Evolutionary conservation across 345 rosid genomes (phyloP), one percentile per base, ranked within the genome.

Genomic region (Linum lewisii): DNA sequence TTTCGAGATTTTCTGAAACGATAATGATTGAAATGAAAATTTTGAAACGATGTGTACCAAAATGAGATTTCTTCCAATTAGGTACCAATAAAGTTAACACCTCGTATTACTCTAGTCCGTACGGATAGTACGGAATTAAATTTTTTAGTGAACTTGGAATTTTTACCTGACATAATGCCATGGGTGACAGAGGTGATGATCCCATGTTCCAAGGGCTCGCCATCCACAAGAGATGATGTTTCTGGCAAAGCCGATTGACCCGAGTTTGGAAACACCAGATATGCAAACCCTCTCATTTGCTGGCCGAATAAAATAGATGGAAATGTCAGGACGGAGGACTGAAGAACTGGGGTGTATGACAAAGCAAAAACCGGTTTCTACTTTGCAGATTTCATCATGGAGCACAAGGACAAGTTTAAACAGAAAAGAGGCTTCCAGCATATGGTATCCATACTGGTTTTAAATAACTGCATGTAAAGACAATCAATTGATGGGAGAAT

Each of bases 241-340:
- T 77, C 67, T 0, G 82, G 86, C 22, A 88, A 85, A 49, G 77
- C 82, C 1, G 94, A 84, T 58, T 61, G 79, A 54, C 72, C 63
- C 13, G 91, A 66, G 75, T 86, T 92, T 37, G 94, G 95, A 60
- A 92, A 92, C 65, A 83, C 95, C 69, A 92, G 71, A 77, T 82
- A 83, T 51, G 85, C 84, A 19, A 84, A 82, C 54, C 90, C 88
- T 77, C 72, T 81, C 94, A 86, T 80, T 79, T 82, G 78, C 98
- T 88, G 84, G 64, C 32, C 74, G 63, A 51, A 52, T 14, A 63
- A 19, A 55, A 54, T 36, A 63, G n/a, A 1, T 9, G 9, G 14
- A 10, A 52, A 68, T 20, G 63, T 57, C 20, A 57, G 19, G 56
- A 29, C 22, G 24, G 56, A 22, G 34, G 4, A 51, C 15, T 26